A percentile compares a stretch with the other conserved stretches of the same genome.
phyloP scores from a whole-genome alignment of 192 early-diverging fungal genomes.

The Ramicandelaber brevisporus region DNA sequence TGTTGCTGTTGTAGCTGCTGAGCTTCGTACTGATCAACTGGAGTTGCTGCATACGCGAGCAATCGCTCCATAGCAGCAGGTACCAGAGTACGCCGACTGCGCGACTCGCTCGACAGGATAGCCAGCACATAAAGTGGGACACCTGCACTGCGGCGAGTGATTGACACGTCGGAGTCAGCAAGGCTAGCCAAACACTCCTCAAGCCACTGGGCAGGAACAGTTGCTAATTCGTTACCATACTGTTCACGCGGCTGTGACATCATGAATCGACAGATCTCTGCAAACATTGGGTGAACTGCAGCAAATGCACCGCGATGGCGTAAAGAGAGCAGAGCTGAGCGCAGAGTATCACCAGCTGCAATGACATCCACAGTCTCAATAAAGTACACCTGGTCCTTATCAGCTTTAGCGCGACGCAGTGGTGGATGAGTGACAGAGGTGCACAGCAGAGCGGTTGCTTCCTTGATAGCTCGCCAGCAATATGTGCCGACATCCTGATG shows the following conservation, averaged over 20 bases:
- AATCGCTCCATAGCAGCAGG: conserved; percentile 37
- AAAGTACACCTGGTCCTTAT: conserved; percentile 6
- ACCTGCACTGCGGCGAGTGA: conserved; percentile 78
- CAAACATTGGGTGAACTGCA: conserved; percentile 58
- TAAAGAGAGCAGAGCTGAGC: conserved; percentile 35
- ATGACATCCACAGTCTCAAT: conserved; percentile 9
- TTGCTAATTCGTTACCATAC: conserved; percentile 21
- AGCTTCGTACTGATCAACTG: conserved; percentile 7
- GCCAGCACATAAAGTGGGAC: conserved; percentile 70
- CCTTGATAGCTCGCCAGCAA: conserved; percentile 83
- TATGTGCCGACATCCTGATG: conserved; percentile 21
- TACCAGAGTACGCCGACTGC: conserved; percentile 26
- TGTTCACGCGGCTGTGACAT: conserved; percentile 22
- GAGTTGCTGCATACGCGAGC: conserved; percentile 26
- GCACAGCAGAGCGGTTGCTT: conserved; percentile 38
- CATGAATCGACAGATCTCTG: conserved; percentile 37
- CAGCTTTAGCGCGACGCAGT: neutral
- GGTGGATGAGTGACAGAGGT: conserved; percentile 6
- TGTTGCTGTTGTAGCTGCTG: conserved; percentile 2
- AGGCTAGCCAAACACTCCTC: conserved; percentile 51
- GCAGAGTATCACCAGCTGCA: conserved; percentile 20
- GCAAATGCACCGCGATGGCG: conserved; percentile 85
- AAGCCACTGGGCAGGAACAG: conserved; percentile 43
- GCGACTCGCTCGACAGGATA: conserved; percentile 41
- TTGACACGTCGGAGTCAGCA: conserved; percentile 47